phyloP scores from a whole-genome alignment of 495 filamentous ascomycete genomes.

The Parathielavia hyrcaniae region DNA sequence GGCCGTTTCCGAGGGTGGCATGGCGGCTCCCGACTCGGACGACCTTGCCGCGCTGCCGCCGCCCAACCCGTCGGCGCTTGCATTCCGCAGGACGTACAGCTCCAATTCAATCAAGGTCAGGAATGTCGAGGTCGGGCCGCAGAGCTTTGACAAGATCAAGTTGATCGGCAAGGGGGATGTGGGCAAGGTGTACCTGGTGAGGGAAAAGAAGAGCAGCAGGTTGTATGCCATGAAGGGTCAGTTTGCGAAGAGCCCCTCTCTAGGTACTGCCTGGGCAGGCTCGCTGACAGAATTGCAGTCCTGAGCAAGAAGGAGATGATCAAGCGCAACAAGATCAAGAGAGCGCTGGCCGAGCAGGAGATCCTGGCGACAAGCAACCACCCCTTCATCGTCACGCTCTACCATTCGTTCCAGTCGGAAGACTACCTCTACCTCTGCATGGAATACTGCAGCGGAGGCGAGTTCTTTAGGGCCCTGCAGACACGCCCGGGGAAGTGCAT shows the following conservation, averaged over 20 bases:
- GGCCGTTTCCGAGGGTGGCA: slow-evolving; percentile 17
- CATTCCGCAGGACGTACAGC: slow-evolving; percentile 93
- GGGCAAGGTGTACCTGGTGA: slow-evolving; percentile 94
- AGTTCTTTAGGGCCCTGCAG: slow-evolving; percentile 96
- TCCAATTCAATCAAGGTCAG: slow-evolving; percentile 98
- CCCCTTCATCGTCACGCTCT: slow-evolving; percentile 96
- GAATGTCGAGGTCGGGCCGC: slow-evolving; percentile 90
- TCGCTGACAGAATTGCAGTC: slow-evolving; percentile 48
- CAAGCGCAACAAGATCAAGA: slow-evolving; percentile 99
- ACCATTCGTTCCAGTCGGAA: slow-evolving; percentile 98
- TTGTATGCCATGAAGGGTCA: slow-evolving; percentile 98
- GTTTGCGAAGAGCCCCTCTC: not conserved
- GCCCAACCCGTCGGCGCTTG: slow-evolving; percentile 48
- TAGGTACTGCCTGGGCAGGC: not conserved
- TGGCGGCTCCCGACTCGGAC: slow-evolving; percentile 27
- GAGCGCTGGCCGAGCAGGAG: slow-evolving; percentile 93
- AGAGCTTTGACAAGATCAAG: slow-evolving; percentile 99
- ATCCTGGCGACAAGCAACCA: slow-evolving; percentile 98
- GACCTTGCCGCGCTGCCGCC: slow-evolving; percentile 39
- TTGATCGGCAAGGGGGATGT: slow-evolving; percentile 98
- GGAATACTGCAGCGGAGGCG: slow-evolving; percentile 98
- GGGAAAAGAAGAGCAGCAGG: slow-evolving; percentile 92
- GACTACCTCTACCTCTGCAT: slow-evolving; percentile 98
- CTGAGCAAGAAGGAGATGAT: slow-evolving; percentile 99
- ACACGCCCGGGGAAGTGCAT: slow-evolving; percentile 96